Evolutionary conservation across 305 asterid genomes (phyloP).

Genomic region (Andrographis paniculata): DNA sequence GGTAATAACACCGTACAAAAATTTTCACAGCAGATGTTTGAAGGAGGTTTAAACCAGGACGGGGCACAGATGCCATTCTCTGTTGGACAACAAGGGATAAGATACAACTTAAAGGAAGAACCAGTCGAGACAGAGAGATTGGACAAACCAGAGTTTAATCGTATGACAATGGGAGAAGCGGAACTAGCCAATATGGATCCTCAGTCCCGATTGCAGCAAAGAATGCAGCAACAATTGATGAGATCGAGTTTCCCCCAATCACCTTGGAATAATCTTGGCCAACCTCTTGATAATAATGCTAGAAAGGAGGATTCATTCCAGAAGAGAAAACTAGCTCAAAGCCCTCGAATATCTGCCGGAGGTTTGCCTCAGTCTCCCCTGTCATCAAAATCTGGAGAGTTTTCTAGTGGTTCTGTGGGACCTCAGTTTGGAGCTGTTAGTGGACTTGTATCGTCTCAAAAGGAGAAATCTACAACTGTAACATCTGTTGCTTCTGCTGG

Average conservation of each 20-base stretch:
- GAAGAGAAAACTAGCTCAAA: conserved; percentile 73
- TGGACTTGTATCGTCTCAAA: conserved; percentile 59
- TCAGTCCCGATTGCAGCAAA: conserved; percentile 63
- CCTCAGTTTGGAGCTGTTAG: conserved; percentile 73
- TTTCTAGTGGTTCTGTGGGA: conserved; percentile 90
- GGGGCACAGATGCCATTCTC: conserved; percentile 46
- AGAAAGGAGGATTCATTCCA: conserved; percentile 76
- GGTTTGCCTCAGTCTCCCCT: conserved; percentile 98
- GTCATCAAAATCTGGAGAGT: conserved; percentile 92
- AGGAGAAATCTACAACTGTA: conserved; percentile 72
- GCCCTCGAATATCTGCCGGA: conserved; percentile 89
- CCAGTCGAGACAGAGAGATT: conserved; percentile 69
- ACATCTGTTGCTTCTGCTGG: conserved; percentile 57
- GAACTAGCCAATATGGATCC: conserved; percentile 45
- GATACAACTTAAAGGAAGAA: conserved; percentile 86
- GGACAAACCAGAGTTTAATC: conserved; percentile 51
- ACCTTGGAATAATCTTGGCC: conserved; percentile 68
- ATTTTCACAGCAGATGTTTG: conserved; percentile 58
- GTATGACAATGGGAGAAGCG: conserved; percentile 47
- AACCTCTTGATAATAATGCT: conserved; percentile 57
- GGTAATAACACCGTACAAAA: conserved; percentile 59
- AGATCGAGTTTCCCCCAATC: conserved; percentile 61
- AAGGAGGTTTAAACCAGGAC: conserved; percentile 73
- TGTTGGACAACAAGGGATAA: conserved; percentile 62
- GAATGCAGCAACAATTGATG: conserved; percentile 59